These are phyloP conservation scores for Solanum sejunctum DNA, from an alignment of 257 asterid species.

Conservation along the genomic window DNA sequence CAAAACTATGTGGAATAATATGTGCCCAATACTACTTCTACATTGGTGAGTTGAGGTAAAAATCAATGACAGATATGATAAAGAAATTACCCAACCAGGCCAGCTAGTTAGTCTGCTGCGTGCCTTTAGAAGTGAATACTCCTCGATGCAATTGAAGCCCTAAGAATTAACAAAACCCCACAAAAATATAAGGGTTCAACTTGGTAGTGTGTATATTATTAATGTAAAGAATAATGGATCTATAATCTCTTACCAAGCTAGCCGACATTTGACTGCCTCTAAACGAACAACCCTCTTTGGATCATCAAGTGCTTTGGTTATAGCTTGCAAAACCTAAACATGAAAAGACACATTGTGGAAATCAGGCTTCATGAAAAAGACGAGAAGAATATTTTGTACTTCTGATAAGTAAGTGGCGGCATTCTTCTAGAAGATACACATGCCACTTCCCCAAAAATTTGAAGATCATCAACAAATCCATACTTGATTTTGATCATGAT, in stretches of 20 bases:
- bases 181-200: neutral
- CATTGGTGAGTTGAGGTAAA: neutral
- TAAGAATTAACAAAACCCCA: neutral
- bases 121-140: constrained; percentile 26
- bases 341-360: neutral
- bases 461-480: neutral
- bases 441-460: neutral
- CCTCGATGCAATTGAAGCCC: constrained; percentile 55
- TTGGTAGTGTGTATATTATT: neutral
- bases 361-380: neutral
- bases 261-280: constrained; percentile 89
- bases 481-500: neutral
- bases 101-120: constrained; percentile 1
- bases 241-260: constrained; percentile 49
- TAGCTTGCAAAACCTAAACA: constrained; percentile 69
- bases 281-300: constrained; percentile 78
- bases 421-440: neutral
- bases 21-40: neutral
- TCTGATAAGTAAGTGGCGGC: neutral
- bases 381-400: neutral
- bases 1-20: neutral
- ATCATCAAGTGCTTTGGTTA: constrained; percentile 71
- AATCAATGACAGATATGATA: neutral
- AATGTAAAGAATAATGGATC: neutral
- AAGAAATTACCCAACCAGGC: constrained; percentile 2